Base-by-base conservation (phyloP, 345 rosid species). In the Erysimum cheiranthoides region DNA sequence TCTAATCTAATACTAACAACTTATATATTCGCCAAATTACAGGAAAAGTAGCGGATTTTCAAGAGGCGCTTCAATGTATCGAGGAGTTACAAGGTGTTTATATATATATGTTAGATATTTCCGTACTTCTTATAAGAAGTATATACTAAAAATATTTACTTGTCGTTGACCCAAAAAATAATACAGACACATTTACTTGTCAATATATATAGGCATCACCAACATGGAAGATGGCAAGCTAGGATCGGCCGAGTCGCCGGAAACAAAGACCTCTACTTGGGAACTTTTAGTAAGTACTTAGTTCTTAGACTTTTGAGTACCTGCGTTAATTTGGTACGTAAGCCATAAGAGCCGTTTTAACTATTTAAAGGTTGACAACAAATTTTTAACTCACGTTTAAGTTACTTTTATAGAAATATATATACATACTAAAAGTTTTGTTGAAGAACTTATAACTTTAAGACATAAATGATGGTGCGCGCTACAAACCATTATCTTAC, bases 141-240 rank as follows among this genome's bases (percentile, higher is more conserved):
- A 51, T 61, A 61, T 31, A 42, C 31, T 54, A 45, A 27, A 47
- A 25, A 64, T 65, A 9, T 57, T 64, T 38, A 57, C 5, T 27
- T 65, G 2, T 30, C 31, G 31, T 27, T 61, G 34, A 60, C 32
- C 32, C 0, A n/a, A 2, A n/a, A 57, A n/a, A 57, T 0, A 21
- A 21, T 21, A 21, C 25, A 21, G 1, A 21, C 25, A 18, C 11
- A 6, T 60, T 7, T 62, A 27, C 67, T 14, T 59, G 42, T 47
- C 27, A 61, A 0, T 57, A 74, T 40, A n/a, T 59, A 60, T 80
- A 93, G 98, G 85, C 99, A 95, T 82, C 99, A 95, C 80, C 99
- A 95, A 69, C 99, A 95, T 79, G 98, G 99, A 76, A 86, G 99
- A 78, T 95, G 99, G 99, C 99, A 95, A 76, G 99, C 99, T n/a